Evolutionary conservation across 2,329 filamentous ascomycete genomes (phyloP), one percentile per base, ranked within the genome.

Genomic region (Aspergillus luchuensis): DNA sequence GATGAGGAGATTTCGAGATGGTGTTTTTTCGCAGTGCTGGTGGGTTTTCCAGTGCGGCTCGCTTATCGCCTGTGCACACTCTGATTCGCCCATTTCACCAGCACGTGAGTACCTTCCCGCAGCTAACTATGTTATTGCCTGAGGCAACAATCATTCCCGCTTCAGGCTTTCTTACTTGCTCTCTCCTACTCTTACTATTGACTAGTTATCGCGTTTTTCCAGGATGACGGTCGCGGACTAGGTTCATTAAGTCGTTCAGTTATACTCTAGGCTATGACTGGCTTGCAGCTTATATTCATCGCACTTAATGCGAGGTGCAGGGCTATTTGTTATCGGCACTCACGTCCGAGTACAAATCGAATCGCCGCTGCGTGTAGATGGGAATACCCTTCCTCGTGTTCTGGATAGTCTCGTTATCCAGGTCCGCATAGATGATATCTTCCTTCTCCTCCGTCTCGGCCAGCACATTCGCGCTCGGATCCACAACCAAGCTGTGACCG

Each of bases 311-410:
- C 25, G n/a, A 50, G 6, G n/a, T 50, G n/a, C 28, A 5, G 30
- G 21, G 21, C 65, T 55, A 64, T 36, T 67, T 58, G 28, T 63
- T 59, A 47, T 33, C 88, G 69, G 85, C 78, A 70, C 88, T 92
- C 33, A 99, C 87, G 81, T 99, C 93, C 0, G 92, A 90, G 76
- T 99, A 99, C 19, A 99, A 90, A 76, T 99, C 95, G 74, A 97
- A 99, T 67, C 95, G 83, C 70, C 95, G 85, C 83, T 99, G 95
- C 17, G 84, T 85, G 70, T 88, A 87, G 56, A 98, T 82, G 2
- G 95, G 95, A 67, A 99, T 97, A 5, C 89, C 89, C 75, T 85
- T 91, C 74, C 94, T 86, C 49, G 88, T 87, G 78, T 91, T 88
- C 58, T 87, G 85, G 68, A 98, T 91, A 70, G 82, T 85, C 10